Conservation (phyloP, 139 green algal species). For the Coccomyxa sp. region DNA sequence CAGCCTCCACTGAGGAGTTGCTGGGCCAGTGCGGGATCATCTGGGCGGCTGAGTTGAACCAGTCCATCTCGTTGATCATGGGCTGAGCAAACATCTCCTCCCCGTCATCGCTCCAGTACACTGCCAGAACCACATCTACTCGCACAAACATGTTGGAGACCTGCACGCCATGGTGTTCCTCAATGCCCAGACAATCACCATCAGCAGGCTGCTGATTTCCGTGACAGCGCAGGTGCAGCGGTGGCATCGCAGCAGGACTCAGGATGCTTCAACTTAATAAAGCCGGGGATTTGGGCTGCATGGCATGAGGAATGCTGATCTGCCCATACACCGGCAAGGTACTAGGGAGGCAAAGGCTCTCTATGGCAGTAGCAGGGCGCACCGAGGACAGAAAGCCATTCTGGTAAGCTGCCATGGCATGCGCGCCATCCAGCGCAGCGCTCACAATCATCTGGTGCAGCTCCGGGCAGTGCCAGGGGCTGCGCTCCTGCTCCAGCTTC, state of each 20-base stretch:
- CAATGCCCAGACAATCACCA: too few species aligned
- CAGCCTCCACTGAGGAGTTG: neutral
- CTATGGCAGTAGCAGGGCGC: too few species aligned
- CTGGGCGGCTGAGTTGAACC: constrained; percentile 12
- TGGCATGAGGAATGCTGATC: too few species aligned
- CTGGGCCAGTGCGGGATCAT: constrained; percentile 4
- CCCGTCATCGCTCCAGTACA: neutral
- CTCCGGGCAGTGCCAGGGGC: neutral
- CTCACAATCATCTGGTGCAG: neutral
- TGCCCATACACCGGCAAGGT: too few species aligned
- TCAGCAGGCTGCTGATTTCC: too few species aligned
- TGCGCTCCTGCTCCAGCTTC: neutral
- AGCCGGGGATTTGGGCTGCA: too few species aligned
- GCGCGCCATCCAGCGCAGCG: neutral
- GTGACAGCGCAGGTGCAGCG: too few species aligned
- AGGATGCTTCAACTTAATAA: too few species aligned
- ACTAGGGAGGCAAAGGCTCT: too few species aligned
- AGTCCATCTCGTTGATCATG: constrained; percentile 21
- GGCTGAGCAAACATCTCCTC: neutral
- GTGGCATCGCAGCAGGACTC: too few species aligned
- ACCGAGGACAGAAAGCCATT: constrained; percentile 3
- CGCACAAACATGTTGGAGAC: constrained; percentile 1
- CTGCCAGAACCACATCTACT: constrained; percentile 11
- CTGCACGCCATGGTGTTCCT: too few species aligned
- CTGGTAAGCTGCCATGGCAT: neutral